phyloP scores from a whole-genome alignment of 1,284 basidiomycete species.

The Ceratobasidium theobromae region DNA sequence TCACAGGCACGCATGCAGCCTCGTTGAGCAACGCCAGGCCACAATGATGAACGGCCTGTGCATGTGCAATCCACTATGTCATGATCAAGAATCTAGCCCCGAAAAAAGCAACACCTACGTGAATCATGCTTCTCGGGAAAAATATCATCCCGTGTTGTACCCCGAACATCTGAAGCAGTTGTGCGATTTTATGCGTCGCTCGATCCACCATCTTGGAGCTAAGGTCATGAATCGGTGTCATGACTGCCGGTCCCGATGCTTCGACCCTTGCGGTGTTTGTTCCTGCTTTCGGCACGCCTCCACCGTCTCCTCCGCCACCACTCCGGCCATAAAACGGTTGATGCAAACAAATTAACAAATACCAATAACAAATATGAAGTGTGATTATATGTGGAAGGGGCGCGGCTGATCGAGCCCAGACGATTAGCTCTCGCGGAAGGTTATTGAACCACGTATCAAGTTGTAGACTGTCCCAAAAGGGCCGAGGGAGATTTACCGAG shows the following conservation, averaged over 20 bases:
- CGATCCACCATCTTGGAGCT: constrained; percentile 54
- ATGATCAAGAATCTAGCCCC: not conserved
- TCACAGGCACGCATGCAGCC: not conserved
- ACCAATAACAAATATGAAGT: constrained; percentile 64
- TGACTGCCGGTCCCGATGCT: not conserved
- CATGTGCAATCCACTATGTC: not conserved
- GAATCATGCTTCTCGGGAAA: constrained; percentile 11
- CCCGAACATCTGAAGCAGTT: constrained; percentile 46
- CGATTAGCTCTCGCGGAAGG: constrained; percentile 50
- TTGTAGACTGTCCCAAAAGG: constrained; percentile 48
- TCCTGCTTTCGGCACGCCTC: not conserved
- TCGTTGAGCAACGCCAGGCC: constrained; percentile 8
- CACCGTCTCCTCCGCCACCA: not conserved
- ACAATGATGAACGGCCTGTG: not conserved
- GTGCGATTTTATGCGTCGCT: constrained; percentile 64
- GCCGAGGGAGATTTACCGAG: too few species aligned
- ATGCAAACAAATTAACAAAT: constrained; percentile 64
- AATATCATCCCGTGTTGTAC: constrained; percentile 22
- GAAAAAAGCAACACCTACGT: not conserved
- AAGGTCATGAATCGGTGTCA: constrained; percentile 46
- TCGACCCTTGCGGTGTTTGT: not conserved
- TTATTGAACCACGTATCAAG: constrained; percentile 62
- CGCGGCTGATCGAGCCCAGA: constrained; percentile 53
- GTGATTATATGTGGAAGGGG: constrained; percentile 63
- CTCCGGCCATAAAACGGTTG: constrained; percentile 61